Conservation (phyloP, 176 grass and related monocot species). For the Miscanthus lutarioriparius region DNA sequence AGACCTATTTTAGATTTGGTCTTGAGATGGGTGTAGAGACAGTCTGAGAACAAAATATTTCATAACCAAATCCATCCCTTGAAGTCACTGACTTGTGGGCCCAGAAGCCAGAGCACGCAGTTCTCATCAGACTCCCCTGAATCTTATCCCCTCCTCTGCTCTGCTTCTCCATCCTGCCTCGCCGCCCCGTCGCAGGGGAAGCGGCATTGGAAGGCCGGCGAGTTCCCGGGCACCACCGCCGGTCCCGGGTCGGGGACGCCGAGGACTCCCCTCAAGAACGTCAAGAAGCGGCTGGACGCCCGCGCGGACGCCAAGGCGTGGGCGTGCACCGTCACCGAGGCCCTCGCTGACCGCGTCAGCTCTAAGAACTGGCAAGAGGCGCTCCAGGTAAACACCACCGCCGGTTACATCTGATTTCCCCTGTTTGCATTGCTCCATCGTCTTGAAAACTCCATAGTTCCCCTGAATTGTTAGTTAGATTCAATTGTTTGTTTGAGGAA, state of each 20-base stretch:
- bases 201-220: constrained; percentile 67
- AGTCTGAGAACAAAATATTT: no score
- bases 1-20: no score
- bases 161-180: no score
- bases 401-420: no score
- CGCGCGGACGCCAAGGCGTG: constrained; percentile 63
- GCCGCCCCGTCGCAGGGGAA: constrained; percentile 2
- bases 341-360: constrained; percentile 61
- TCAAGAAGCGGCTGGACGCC: constrained; percentile 69
- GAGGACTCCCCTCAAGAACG: constrained; percentile 60
- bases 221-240: constrained; percentile 37
- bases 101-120: no score
- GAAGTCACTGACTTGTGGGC: no score
- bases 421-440: no score
- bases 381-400: constrained; percentile 48
- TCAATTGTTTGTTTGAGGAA: neutral
- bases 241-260: neutral
- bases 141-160: no score
- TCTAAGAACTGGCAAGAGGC: constrained; percentile 64
- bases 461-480: neutral
- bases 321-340: constrained; percentile 89
- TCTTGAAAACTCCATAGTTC: neutral
- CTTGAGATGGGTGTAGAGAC: no score
- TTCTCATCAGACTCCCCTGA: no score
- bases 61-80: no score